These are phyloP conservation scores for Saccharomycopsis javanensis DNA, from an alignment of 805 yeast genomes.

Conservation along the genomic window DNA sequence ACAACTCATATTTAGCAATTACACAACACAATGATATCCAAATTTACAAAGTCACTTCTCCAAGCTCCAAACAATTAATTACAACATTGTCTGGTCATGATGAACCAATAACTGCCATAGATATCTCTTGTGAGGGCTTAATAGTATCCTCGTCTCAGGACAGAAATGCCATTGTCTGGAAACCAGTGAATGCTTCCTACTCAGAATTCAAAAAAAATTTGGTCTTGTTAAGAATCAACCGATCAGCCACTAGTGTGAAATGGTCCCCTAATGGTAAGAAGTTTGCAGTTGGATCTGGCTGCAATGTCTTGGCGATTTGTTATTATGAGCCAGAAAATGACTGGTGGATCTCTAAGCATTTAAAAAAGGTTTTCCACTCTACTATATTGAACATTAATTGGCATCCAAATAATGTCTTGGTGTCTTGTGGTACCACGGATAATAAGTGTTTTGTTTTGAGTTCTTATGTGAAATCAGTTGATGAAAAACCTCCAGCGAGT, in stretches of 20 bases:
- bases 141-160: conserved; percentile 97
- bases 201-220: conserved; percentile 77
- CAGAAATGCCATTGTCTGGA: conserved; percentile 96
- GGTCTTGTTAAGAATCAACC: conserved; percentile 82
- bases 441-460: conserved; percentile 87
- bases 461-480: conserved; percentile 82
- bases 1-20: conserved; percentile 52
- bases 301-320: conserved; percentile 89
- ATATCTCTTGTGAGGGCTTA: conserved; percentile 77
- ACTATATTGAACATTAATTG: conserved; percentile 77
- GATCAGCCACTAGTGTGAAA: conserved; percentile 89
- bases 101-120: conserved; percentile 90
- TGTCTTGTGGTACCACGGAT: conserved; percentile 89
- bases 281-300: conserved; percentile 96
- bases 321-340: conserved; percentile 93
- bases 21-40: conserved; percentile 73
- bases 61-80: conserved; percentile 38
- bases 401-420: conserved; percentile 87
- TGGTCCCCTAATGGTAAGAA: conserved; percentile 96
- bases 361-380: conserved; percentile 88
- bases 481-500: conserved; percentile 67
- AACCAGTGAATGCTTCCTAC: conserved; percentile 51
- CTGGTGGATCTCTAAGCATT: conserved; percentile 99
- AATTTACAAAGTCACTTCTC: conserved; percentile 51
- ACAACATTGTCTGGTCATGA: conserved; percentile 76